A percentile compares a stretch with the other conserved stretches of the same genome.
Evolutionary conservation across 345 rosid genomes (phyloP).

Genomic region (Camelina laxa): DNA sequence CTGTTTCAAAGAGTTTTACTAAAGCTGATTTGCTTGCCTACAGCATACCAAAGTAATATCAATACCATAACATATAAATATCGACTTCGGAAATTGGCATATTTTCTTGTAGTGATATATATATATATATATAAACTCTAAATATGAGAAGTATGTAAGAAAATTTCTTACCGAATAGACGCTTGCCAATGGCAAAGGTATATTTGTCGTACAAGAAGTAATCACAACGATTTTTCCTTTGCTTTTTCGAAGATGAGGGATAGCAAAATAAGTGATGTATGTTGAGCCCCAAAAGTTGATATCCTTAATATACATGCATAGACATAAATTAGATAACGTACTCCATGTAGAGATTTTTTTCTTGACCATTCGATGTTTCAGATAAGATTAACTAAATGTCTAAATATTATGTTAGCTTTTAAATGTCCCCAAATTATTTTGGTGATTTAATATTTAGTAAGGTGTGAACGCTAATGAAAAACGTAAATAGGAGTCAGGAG

Average conservation of each 20-base stretch:
- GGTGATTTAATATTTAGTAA: no score
- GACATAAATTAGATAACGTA: not conserved
- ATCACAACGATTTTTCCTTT: constrained; percentile 55
- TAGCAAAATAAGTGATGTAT: constrained; percentile 51
- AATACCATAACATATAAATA: not conserved
- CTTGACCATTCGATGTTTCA: not conserved
- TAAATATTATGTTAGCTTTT: no score
- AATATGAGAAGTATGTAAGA: no score
- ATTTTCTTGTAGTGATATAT: not conserved
- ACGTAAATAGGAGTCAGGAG: no score
- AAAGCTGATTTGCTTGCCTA: constrained; percentile 64
- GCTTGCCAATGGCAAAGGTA: constrained; percentile 38
- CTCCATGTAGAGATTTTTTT: not conserved
- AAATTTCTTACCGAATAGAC: constrained; percentile 46
- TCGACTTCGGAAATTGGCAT: no score
- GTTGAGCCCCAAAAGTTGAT: constrained; percentile 60
- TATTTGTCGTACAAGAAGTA: constrained; percentile 37
- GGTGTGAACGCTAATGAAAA: no score
- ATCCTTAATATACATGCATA: constrained; percentile 37
- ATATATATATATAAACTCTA: no score
- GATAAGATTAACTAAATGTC: no score
- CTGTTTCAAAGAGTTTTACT: constrained; percentile 53
- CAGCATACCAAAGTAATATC: not conserved
- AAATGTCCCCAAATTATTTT: no score
- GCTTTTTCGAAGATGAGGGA: constrained; percentile 51